Evolutionary conservation across 192 early-diverging fungal genomes (phyloP), one percentile per base, ranked within the genome.

Genomic region (Chytriomyces sp.): DNA sequence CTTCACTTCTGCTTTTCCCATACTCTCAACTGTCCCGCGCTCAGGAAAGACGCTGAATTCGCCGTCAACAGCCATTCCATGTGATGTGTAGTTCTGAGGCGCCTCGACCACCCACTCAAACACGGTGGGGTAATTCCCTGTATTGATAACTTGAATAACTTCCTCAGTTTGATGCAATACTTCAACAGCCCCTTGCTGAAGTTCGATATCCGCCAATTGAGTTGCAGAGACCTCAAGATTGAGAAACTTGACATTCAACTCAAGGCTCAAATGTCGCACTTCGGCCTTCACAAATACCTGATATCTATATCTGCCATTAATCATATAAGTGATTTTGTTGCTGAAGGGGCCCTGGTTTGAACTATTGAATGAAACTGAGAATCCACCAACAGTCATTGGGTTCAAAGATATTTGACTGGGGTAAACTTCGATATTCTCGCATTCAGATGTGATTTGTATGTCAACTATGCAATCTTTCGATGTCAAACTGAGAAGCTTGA

Each of bases 271-370:
- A 1, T 77, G 76, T 12, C 65, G 33, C 3, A 86, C 79, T 6
- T 38, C 49, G 0, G 74, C 81, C 22, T 60, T 52, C 26, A 80
- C 59, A 4, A 75, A 75, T 39, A 86, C 61, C 39, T 78, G 77
- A 57, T 84, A 83, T 61, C 74, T 80, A 69, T 86, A 82, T 52
- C 84, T 65, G 14, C 80, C 80, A 73, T 86, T 86, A 12, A 86
- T 76, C 7, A 84, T 19, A 61, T 86, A 86, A 0, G 72, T 83
- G 0, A 86, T 49, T 28, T 75, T 77, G 0, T 56, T 39, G 17
- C 63, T 56, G 49, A 73, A 75, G 7, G 19, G 64, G 17, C 78
- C 76, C 3, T 70, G 54, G 2, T 19, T 60, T 44, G 79, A 28
- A 14, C 57, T 73, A 28, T 65, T 38, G 38, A 82, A 77, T 7